These are phyloP conservation scores for Pythium dissotocum DNA, from an alignment of 352 stramenopile species.

Conservation along the genomic window DNA sequence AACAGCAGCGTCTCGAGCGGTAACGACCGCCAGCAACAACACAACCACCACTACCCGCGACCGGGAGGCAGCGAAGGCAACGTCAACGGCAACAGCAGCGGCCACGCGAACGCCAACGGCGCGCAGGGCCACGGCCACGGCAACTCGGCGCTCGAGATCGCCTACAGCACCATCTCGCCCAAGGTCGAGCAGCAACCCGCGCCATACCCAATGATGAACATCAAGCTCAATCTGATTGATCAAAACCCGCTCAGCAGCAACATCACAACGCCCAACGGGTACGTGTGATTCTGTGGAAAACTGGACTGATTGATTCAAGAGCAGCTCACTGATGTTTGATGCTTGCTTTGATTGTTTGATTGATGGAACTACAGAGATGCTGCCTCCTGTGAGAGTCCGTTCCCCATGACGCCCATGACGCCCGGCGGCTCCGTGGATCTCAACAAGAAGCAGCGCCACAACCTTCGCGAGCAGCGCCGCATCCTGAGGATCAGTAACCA, in stretches of 20 bases:
- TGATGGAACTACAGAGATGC: conserved; percentile 26
- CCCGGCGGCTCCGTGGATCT: conserved; percentile 57
- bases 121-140: conserved; percentile 1
- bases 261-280: conserved; percentile 38
- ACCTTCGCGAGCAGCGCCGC: conserved; percentile 75
- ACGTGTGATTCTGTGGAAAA: conserved; percentile 9
- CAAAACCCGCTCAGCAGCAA: conserved; percentile 55
- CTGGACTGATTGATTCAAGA: background rate
- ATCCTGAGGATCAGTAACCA: conserved; percentile 86
- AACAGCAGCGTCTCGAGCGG: conserved; percentile 4
- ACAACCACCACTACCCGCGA: conserved; percentile 10
- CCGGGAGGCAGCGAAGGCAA: background rate
- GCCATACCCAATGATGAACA: conserved; percentile 78
- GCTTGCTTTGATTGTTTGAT: background rate
- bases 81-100: background rate
- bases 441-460: conserved; percentile 86
- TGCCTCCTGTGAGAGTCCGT: conserved; percentile 74
- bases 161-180: conserved; percentile 80
- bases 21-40: background rate
- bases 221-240: conserved; percentile 85
- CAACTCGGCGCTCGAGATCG: conserved; percentile 62
- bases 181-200: conserved; percentile 56
- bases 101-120: background rate
- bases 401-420: conserved; percentile 55
- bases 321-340: background rate